Percentiles rank a stretch among this genome's conserved stretches.
phyloP scores from a whole-genome alignment of 106 monocot genomes.

The Apostasia ramifera region DNA sequence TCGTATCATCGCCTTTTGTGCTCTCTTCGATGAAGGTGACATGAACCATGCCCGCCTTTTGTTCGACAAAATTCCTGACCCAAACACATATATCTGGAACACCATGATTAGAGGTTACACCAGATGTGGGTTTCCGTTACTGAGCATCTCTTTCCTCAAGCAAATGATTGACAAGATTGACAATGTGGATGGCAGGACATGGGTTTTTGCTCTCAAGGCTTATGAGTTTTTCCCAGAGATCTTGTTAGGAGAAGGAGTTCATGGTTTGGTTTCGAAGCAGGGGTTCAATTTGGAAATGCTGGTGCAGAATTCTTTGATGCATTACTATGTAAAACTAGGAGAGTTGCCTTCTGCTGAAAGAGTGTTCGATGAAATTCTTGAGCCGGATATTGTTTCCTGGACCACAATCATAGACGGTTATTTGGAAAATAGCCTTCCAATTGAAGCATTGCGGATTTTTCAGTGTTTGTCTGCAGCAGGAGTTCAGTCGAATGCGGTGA shows the following conservation, averaged over 20 bases:
- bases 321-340: conserved; percentile 31
- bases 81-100: conserved; percentile 52
- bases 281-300: conserved; percentile 33
- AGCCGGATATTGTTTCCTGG: conserved; percentile 71
- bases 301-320: conserved; percentile 40
- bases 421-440: conserved; percentile 9
- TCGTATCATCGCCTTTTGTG: conserved; percentile 64
- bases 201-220: conserved; percentile 55
- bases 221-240: conserved; percentile 13
- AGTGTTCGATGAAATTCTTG: conserved; percentile 33
- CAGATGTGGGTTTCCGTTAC: conserved; percentile 5
- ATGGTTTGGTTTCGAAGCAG: conserved; percentile 24
- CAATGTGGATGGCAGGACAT: conserved; percentile 35
- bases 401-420: conserved; percentile 67
- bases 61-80: conserved; percentile 21
- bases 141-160: conserved; percentile 19
- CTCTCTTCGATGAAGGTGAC: conserved; percentile 38
- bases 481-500: conserved; percentile 41
- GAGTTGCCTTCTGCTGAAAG: conserved; percentile 12
- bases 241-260: conserved; percentile 21
- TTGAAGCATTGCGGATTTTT: conserved; percentile 35
- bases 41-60: conserved; percentile 38
- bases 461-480: conserved; percentile 14
- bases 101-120: conserved; percentile 56
- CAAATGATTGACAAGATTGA: conserved; percentile 11